These are phyloP conservation scores for Yarrowia sp. DNA, from an alignment of 805 yeast genomes.

Conservation along the genomic window DNA sequence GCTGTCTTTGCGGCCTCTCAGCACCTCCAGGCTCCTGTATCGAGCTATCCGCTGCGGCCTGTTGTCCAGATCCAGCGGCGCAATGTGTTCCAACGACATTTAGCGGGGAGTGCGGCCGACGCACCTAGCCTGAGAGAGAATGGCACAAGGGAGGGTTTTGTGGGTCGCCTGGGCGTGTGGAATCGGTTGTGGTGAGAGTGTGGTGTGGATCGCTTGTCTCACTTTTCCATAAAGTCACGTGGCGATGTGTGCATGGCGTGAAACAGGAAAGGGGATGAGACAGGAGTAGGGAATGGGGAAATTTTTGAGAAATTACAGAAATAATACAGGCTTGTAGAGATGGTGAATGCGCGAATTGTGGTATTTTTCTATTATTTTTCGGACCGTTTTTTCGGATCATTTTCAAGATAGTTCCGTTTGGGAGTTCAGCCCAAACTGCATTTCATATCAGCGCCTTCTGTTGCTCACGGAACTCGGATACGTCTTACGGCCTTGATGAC, in stretches of 20 bases:
- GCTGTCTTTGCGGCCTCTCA: constrained; percentile 3
- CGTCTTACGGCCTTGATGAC: no score
- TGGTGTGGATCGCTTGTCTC: background rate
- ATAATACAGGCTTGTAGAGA: no score
- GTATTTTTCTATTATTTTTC: background rate
- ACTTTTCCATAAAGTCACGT: constrained; percentile 7
- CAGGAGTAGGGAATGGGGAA: no score
- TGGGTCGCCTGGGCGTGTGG: background rate
- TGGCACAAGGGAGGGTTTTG: background rate
- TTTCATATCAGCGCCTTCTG: background rate
- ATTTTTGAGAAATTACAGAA: no score
- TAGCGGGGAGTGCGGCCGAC: background rate
- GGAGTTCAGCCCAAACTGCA: background rate
- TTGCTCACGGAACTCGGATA: no score
- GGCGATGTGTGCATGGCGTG: background rate
- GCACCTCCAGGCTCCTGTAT: constrained; percentile 12
- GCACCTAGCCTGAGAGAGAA: background rate
- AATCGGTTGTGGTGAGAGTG: background rate
- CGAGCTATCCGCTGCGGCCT: constrained; percentile 1
- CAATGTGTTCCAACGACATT: constrained; percentile 12
- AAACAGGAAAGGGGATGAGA: no score
- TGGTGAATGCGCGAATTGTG: background rate
- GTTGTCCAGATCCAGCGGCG: constrained; percentile 8
- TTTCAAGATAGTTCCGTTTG: no score
- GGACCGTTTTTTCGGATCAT: no score